Evolutionary conservation across 2,329 filamentous ascomycete genomes (phyloP).

Genomic region (Chrysosporium keratinophilum): DNA sequence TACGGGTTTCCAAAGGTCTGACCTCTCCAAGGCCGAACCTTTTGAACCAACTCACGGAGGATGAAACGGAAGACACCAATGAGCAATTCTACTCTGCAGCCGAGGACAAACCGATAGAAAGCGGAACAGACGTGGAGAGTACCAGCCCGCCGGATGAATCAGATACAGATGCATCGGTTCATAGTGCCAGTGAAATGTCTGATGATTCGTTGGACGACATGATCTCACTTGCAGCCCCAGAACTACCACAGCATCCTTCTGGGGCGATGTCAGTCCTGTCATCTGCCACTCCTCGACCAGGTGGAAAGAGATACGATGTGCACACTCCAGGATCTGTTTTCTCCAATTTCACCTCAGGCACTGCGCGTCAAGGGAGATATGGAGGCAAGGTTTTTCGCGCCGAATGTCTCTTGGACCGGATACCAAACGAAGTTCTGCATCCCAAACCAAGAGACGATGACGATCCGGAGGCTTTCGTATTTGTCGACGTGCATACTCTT

Average conservation of each 20-base stretch:
- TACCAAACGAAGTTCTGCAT: slow-evolving; percentile 70
- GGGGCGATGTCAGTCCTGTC: slow-evolving; percentile 72
- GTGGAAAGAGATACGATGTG: slow-evolving; percentile 58
- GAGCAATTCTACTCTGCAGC: slow-evolving; percentile 90
- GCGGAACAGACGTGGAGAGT: slow-evolving; percentile 40
- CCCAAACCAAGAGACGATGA: slow-evolving; percentile 77
- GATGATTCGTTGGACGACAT: slow-evolving; percentile 90
- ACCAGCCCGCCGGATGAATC: slow-evolving; percentile 50
- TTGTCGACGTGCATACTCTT: slow-evolving; percentile 76
- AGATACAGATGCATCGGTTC: slow-evolving; percentile 45
- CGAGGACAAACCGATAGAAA: slow-evolving; percentile 54
- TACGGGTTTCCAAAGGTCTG: slow-evolving; percentile 24
- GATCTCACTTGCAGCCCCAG: slow-evolving; percentile 76
- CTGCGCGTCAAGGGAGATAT: slow-evolving; percentile 60
- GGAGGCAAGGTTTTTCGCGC: slow-evolving; percentile 75
- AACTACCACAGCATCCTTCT: slow-evolving; percentile 63
- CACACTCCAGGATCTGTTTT: slow-evolving; percentile 80
- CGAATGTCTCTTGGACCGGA: slow-evolving; percentile 60
- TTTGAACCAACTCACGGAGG: slow-evolving; percentile 50
- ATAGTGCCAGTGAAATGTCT: slow-evolving; percentile 62
- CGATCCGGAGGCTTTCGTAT: slow-evolving; percentile 75
- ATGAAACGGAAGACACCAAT: slow-evolving; percentile 68
- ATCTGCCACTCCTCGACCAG: slow-evolving; percentile 68
- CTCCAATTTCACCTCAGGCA: slow-evolving; percentile 77
- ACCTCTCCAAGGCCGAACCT: slow-evolving; percentile 42